A percentile compares a stretch with the other conserved stretches of the same genome.
Evolutionary conservation across 257 asterid species (phyloP).

Genomic region (Solanum virginianum): DNA sequence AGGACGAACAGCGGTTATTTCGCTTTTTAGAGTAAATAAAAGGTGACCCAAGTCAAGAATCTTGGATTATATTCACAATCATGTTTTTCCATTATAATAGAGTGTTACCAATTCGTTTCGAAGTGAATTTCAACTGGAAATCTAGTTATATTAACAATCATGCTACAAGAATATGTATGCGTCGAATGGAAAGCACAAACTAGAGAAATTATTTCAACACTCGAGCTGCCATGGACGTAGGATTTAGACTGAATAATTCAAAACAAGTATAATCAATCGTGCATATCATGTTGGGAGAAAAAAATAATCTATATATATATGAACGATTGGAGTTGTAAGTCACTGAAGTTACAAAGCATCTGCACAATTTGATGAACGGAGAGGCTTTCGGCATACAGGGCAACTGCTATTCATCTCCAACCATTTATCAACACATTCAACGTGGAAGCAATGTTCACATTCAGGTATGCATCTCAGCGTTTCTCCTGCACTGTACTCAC

Average conservation of each 20-base stretch:
- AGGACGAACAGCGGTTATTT: neutral
- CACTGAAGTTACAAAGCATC: neutral
- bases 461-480: constrained; percentile 21
- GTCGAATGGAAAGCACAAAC: neutral
- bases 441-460: constrained; percentile 33
- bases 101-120: neutral
- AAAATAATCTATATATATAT: neutral
- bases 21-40: neutral
- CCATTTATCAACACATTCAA: constrained; percentile 29
- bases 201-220: neutral
- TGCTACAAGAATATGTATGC: neutral
- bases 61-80: neutral
- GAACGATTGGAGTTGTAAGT: neutral
- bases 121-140: neutral
- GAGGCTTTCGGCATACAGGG: constrained; percentile 27
- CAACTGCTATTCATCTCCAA: constrained; percentile 12
- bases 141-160: neutral
- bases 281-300: neutral
- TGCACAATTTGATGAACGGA: neutral
- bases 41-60: neutral
- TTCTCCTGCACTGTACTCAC: constrained; percentile 20
- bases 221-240: neutral
- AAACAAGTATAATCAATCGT: neutral
- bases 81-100: neutral
- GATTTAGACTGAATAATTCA: neutral